Percentiles rank a stretch among this genome's conserved stretches.
Conservation (phyloP, 192 early-diverging fungal species). For the Funneliformis mosseae region DNA sequence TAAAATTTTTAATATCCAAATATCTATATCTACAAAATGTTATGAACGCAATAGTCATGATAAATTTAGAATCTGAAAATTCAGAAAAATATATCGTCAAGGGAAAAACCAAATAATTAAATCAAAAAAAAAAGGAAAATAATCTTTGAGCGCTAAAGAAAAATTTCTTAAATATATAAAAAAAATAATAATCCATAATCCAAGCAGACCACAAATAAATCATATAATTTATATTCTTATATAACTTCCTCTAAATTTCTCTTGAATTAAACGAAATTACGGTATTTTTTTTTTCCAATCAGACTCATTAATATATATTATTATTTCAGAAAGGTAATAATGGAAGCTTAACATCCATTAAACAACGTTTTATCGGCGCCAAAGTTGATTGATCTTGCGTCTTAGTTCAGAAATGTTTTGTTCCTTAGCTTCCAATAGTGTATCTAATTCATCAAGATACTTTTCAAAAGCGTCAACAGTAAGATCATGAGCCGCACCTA, state of each 20-base stretch:
- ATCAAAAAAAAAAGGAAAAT: background rate
- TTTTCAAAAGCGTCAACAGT: slow-evolving; percentile 26
- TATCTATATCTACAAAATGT: slow-evolving; percentile 19
- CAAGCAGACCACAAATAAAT: no score
- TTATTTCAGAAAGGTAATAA: background rate
- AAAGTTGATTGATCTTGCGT: slow-evolving; percentile 25
- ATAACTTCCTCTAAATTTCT: background rate
- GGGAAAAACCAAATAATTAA: background rate
- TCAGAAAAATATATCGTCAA: background rate
- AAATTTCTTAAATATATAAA: background rate
- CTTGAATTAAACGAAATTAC: background rate
- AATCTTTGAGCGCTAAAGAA: background rate
- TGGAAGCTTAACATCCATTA: background rate
- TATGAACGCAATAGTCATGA: background rate
- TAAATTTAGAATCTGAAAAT: background rate
- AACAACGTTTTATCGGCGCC: background rate
- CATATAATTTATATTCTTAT: background rate
- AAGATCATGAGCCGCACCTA: slow-evolving; percentile 7
- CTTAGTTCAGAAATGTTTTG: slow-evolving; percentile 12
- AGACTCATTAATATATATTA: background rate
- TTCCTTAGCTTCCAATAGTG: slow-evolving; percentile 5
- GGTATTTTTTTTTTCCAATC: background rate
- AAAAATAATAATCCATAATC: background rate
- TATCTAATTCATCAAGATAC: slow-evolving; percentile 22
- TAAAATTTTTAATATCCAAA: slow-evolving; percentile 10